Conservation (phyloP, 2,329 filamentous ascomycete genomes). For the Myriosclerotinia duriaeana region DNA sequence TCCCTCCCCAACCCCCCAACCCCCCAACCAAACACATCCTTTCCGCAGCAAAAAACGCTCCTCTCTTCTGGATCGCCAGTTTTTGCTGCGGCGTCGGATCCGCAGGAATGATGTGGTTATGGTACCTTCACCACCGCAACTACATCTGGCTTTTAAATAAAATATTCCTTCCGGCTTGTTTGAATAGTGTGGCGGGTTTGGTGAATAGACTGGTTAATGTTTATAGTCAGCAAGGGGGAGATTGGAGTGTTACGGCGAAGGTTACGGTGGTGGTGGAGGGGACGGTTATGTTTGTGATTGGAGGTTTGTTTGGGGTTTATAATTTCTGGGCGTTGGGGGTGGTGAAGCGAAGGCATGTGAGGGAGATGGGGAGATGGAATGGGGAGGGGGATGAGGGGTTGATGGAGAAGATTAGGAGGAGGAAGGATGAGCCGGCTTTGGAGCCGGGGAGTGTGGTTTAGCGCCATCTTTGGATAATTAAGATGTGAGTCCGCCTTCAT, state of each 20-base stretch:
- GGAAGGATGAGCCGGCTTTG: constrained; percentile 13
- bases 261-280: constrained; percentile 36
- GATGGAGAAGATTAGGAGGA: constrained; percentile 32
- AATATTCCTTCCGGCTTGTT: constrained; percentile 37
- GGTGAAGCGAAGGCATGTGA: constrained; percentile 35
- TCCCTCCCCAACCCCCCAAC: constrained; percentile 16
- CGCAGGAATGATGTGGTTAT: constrained; percentile 35
- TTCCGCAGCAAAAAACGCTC: constrained; percentile 31
- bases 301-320: constrained; percentile 35
- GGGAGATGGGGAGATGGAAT: constrained; percentile 28
- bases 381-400: constrained; percentile 24
- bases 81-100: constrained; percentile 34
- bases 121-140: constrained; percentile 30
- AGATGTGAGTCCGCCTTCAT: too few relatives aligned
- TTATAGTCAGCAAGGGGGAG: constrained; percentile 32
- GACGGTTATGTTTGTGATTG: constrained; percentile 29
- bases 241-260: constrained; percentile 35
- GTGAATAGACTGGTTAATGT: constrained; percentile 37
- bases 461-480: too few relatives aligned
- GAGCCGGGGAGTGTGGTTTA: constrained; percentile 35
- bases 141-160: constrained; percentile 37
- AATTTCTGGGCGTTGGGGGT: constrained; percentile 34
- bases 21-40: constrained; percentile 28
- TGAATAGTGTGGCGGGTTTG: constrained; percentile 36
- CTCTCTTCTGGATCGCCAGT: constrained; percentile 32